Base-by-base conservation (phyloP, 2,329 filamentous ascomycete species). In the Xylariaceae sp. region DNA sequence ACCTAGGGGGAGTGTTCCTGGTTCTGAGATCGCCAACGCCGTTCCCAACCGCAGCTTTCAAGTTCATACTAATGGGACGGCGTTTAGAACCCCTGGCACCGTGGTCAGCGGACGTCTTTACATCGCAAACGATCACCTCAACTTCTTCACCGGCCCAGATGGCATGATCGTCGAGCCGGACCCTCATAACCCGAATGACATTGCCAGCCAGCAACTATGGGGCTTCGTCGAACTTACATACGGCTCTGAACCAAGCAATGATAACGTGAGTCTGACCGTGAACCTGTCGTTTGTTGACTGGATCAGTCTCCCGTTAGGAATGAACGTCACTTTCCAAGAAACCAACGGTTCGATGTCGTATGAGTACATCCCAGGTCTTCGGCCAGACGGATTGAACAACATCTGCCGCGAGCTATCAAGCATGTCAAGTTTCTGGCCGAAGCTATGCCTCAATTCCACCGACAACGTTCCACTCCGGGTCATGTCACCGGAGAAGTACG, bases 271-370 rank as follows among this genome's bases (percentile, higher is more conserved):
- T 2, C 58, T 80, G 34, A 77, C 70, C 13, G 74, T 76, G 49
- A 80, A 80, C 62, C 73, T 81, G 48, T 78, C 75, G 52, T 79
- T 76, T 49, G 78, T 81, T 13, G 78, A 81, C 67, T 80, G 78
- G 60, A 74, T 80, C n/a, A 71, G 78, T 2, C 71, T 82, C 13
- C 70, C 76, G 0, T 71, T 83, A 1, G 78, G 79, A 44, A 78
- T 82, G 74, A 64, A 66, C 0, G 68, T 82, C 2, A 71, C 69
- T 0, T 69, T 70, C n/a, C 67, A 61, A 7, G 58, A 50, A 3
- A 42, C 11, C 13, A 71, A 71, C 15, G 74, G 74, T 34, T 42
- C 51, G 23, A 30, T 30, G 18, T 63, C 61, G 0, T 74, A 75
- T 15, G 67, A 68, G 2, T 11, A 15, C 3, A 73, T 76, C 8